A percentile compares a stretch with the other conserved stretches of the same genome.
These are phyloP conservation scores for Aegilops bicornis DNA, from an alignment of 176 grass and related monocot genomes.

Conservation along the genomic window DNA sequence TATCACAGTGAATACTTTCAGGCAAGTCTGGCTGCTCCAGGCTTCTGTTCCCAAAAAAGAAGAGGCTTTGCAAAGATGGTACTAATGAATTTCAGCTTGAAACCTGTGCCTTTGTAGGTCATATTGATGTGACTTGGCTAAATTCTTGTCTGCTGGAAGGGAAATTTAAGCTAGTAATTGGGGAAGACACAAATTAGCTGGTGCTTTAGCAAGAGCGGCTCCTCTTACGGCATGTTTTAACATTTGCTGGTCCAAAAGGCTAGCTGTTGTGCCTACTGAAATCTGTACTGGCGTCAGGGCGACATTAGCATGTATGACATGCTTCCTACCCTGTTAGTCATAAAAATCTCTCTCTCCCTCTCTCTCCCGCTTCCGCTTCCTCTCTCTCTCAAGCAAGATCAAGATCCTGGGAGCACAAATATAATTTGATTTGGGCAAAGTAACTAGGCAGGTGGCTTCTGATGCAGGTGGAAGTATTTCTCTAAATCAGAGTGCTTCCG, in stretches of 20 bases:
- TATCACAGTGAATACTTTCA: slow-evolving; percentile 2
- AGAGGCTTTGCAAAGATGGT: neutral
- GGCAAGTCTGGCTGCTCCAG: neutral
- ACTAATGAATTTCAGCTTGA: neutral
- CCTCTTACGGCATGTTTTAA: neutral
- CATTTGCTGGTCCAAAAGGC: neutral
- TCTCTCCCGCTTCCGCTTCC: too few species aligned
- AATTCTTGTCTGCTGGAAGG: neutral
- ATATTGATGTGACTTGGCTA: neutral
- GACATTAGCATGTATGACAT: too few species aligned
- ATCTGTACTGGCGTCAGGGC: neutral
- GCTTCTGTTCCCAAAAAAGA: neutral
- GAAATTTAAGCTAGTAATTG: neutral
- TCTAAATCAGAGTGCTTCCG: neutral
- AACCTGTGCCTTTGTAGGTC: neutral
- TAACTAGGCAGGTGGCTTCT: neutral
- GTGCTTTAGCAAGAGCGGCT: neutral
- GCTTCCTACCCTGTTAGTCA: too few species aligned
- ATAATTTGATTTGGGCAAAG: too few species aligned
- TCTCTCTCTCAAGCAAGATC: too few species aligned
- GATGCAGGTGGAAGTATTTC: neutral
- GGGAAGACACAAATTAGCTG: neutral
- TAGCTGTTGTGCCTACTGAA: neutral
- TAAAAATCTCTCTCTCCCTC: too few species aligned
- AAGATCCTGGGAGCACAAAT: too few species aligned